These are phyloP conservation scores for Dactylellina haptotyla DNA, from an alignment of 2,329 filamentous ascomycete genomes.

Conservation along the genomic window DNA sequence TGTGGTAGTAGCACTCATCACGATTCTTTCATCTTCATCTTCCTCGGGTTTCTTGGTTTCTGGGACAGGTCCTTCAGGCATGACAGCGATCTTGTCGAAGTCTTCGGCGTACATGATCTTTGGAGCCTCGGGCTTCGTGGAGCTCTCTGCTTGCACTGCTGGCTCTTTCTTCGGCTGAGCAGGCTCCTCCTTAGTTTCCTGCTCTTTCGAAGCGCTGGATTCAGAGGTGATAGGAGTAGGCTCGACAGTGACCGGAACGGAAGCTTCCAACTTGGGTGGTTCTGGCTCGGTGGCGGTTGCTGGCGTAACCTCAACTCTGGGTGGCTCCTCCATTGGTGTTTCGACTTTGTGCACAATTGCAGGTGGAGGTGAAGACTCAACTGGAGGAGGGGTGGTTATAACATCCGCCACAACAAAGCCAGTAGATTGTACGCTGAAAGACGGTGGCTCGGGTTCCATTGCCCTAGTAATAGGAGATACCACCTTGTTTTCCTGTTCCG, in stretches of 20 bases:
- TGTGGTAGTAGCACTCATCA: constrained; percentile 47
- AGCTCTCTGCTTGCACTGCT: constrained; percentile 23
- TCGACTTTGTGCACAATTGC: constrained; percentile 14
- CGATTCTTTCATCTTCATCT: constrained; percentile 43
- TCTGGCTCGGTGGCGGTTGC: constrained; percentile 37
- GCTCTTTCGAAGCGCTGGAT: neutral
- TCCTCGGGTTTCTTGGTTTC: constrained; percentile 8
- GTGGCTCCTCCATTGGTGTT: constrained; percentile 26
- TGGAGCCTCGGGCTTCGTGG: constrained; percentile 24
- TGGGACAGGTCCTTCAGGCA: constrained; percentile 49
- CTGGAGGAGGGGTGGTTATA: constrained; percentile 10
- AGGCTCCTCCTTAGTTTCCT: constrained; percentile 8
- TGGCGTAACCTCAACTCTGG: constrained; percentile 46
- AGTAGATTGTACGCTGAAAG: constrained; percentile 11
- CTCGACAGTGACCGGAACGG: neutral
- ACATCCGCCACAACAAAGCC: constrained; percentile 29
- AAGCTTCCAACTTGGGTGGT: neutral
- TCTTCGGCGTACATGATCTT: constrained; percentile 27
- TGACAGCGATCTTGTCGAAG: constrained; percentile 48
- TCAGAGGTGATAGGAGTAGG: neutral
- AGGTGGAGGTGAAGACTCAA: neutral
- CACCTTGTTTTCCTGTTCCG: constrained; percentile 39
- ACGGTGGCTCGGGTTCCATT: constrained; percentile 16
- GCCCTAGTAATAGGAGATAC: constrained; percentile 21
- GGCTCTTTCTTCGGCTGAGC: constrained; percentile 9